Percentiles rank a stretch among this genome's conserved stretches.
These are phyloP conservation scores for Oxytropis ochrocephala DNA, from an alignment of 306 rosid genomes.

Conservation along the genomic window DNA sequence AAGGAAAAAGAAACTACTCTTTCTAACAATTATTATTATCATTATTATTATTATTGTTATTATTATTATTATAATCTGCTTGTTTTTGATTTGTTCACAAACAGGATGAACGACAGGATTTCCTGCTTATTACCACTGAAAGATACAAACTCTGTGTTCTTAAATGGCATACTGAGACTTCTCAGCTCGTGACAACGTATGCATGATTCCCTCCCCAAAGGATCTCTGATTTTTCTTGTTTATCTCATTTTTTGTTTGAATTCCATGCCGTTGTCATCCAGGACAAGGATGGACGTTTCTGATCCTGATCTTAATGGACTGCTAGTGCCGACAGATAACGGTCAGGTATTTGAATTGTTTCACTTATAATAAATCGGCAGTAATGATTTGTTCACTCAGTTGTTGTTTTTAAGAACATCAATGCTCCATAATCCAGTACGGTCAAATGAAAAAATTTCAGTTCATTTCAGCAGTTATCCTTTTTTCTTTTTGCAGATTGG, in stretches of 20 bases:
- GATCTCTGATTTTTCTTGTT: not conserved
- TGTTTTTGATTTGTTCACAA: not conserved
- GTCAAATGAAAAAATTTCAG: not conserved
- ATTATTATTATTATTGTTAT: no score
- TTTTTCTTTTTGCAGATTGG: constrained; percentile 68
- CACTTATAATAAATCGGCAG: not conserved
- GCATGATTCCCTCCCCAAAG: not conserved
- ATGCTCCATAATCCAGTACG: not conserved
- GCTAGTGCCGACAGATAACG: constrained; percentile 94
- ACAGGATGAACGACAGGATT: constrained; percentile 93
- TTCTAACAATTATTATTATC: no score
- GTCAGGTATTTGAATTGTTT: constrained; percentile 60
- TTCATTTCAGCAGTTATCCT: constrained; percentile 8
- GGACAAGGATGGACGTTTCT: constrained; percentile 98
- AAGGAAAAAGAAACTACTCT: no score
- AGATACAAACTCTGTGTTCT: constrained; percentile 97
- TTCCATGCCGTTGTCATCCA: constrained; percentile 22
- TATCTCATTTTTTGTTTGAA: not conserved
- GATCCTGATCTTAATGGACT: no score
- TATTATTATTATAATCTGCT: not conserved
- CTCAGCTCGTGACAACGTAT: constrained; percentile 59
- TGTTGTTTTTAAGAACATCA: not conserved
- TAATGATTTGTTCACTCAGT: constrained; percentile 3
- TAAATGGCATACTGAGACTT: constrained; percentile 86
- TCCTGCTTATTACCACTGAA: constrained; percentile 87